Base-by-base conservation (phyloP, 2,329 filamentous ascomycete species). In the Microsporum ferrugineum region DNA sequence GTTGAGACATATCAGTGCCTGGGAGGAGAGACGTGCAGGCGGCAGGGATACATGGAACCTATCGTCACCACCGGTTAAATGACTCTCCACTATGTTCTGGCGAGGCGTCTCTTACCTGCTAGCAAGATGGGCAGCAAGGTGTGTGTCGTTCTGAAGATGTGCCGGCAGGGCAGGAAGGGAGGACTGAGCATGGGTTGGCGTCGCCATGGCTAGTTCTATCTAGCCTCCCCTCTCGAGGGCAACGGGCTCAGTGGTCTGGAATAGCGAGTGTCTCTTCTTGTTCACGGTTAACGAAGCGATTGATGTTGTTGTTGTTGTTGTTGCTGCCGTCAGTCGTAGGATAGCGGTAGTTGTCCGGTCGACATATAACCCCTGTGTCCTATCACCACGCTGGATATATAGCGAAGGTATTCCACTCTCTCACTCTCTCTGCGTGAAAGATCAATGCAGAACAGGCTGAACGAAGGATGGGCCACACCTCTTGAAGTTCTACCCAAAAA, bases 11-110 rank as follows among this genome's bases (percentile, higher is more conserved):
- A 99, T 87, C 67, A 97, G 82, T 57, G 88, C 94, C 72, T 97
- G 91, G 0, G 91, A 95, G 0, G 91, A 96, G 17, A 99, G 84
- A 57, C 85, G 84, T 59, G 94, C 90, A 0, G 91, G 95, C 7
- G 94, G 91, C 62, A 94, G 79, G 60, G 89, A 88, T 59, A 95
- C 88, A 77, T 99, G 94, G 75, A 96, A 99, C 60, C 92, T 90
- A 91, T 17, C 23, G 36, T 3, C 41, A 14, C 23, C 57, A 29
- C 23, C 23, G 41, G 43, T 4, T 23, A 23, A 23, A 23, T 23
- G 17, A 23, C 17, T 23, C 17, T 23, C 17, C 17, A 23, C 17
- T 36, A 36, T 36, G 34, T 36, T 36, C 10, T 36, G 34, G 2
- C 10, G 34, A 10, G 34, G 10, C 10, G 10, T 36, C 5, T 47